Evolutionary conservation across 768 basidiomycete genomes (phyloP).

Genomic region (Macrolepiota albuminosa): DNA sequence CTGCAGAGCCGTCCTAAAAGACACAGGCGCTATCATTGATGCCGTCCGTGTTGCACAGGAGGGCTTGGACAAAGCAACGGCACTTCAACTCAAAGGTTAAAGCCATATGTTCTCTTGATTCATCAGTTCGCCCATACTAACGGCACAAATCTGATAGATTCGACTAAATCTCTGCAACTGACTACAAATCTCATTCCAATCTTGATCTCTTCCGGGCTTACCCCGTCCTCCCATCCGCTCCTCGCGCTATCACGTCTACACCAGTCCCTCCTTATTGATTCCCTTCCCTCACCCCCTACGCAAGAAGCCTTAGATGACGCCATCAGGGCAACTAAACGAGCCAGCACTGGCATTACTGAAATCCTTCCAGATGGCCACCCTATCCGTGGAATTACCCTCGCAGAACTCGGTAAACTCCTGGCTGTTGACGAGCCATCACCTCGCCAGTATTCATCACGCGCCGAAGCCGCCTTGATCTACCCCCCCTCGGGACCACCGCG

Average conservation of each 20-base stretch:
- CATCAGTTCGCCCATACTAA: not conserved
- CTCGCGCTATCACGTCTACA: conserved; percentile 71
- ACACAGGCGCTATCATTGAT: conserved; percentile 54
- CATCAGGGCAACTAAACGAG: conserved; percentile 52
- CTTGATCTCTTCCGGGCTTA: conserved; percentile 51
- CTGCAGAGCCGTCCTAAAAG: conserved; percentile 46
- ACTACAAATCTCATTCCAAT: conserved; percentile 64
- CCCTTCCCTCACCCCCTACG: conserved; percentile 34
- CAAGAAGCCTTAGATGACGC: conserved; percentile 59
- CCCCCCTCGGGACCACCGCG: conserved; percentile 67
- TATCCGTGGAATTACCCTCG: conserved; percentile 64
- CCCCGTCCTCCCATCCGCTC: conserved; percentile 72
- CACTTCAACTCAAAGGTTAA: conserved; percentile 55
- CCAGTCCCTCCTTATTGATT: conserved; percentile 57
- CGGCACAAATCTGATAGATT: conserved; percentile 37
- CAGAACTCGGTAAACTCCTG: conserved; percentile 79
- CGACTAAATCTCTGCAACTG: conserved; percentile 49
- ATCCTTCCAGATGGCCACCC: conserved; percentile 70
- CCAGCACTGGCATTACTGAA: conserved; percentile 45
- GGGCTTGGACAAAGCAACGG: conserved; percentile 66
- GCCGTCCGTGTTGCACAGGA: conserved; percentile 67
- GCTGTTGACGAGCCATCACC: conserved; percentile 70
- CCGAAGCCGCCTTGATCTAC: conserved; percentile 29
- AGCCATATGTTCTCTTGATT: too few relatives aligned
- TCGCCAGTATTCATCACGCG: conserved; percentile 15